Percentiles rank a stretch among this genome's conserved stretches.
These are phyloP conservation scores for Candida ascalaphidarum DNA, from an alignment of 805 yeast genomes.

Conservation along the genomic window DNA sequence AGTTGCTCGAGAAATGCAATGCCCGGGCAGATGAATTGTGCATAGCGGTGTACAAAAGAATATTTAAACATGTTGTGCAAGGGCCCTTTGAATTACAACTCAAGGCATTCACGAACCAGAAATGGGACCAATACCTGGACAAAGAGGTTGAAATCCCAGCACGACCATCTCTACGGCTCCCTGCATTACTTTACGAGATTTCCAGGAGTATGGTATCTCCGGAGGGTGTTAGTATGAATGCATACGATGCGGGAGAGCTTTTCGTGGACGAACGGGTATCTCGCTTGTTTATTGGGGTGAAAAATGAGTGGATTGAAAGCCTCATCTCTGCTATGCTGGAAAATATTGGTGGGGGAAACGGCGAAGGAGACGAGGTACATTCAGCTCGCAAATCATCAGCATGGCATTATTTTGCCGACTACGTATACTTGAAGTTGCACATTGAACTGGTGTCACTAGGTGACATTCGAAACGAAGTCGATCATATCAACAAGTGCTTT, in stretches of 20 bases:
- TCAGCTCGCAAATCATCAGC: too few species aligned
- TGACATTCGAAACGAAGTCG: not conserved
- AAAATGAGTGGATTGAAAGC: constrained; percentile 24
- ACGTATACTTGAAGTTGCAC: constrained; percentile 13
- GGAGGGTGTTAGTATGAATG: not conserved
- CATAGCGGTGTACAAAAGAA: too few species aligned
- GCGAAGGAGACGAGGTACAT: not conserved
- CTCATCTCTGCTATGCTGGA: too few species aligned
- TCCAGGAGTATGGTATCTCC: constrained; percentile 4
- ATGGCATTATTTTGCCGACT: constrained; percentile 12
- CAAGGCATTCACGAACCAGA: too few species aligned
- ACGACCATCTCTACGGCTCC: constrained; percentile 12
- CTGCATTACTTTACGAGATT: constrained; percentile 11
- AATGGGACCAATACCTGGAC: too few species aligned
- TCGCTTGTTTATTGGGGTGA: constrained; percentile 12
- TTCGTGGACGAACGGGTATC: constrained; percentile 11
- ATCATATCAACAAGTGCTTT: not conserved
- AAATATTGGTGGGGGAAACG: not conserved
- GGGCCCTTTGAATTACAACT: too few species aligned
- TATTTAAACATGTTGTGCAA: too few species aligned
- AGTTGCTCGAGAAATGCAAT: too few species aligned
- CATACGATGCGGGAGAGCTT: constrained; percentile 10
- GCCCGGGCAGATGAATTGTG: too few species aligned
- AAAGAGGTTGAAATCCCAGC: constrained; percentile 1
- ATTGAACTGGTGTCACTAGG: constrained; percentile 4